Percentiles rank a stretch among this genome's conserved stretches.
Evolutionary conservation across 306 rosid species (phyloP).

Genomic region (Pachyrhizus erosus): DNA sequence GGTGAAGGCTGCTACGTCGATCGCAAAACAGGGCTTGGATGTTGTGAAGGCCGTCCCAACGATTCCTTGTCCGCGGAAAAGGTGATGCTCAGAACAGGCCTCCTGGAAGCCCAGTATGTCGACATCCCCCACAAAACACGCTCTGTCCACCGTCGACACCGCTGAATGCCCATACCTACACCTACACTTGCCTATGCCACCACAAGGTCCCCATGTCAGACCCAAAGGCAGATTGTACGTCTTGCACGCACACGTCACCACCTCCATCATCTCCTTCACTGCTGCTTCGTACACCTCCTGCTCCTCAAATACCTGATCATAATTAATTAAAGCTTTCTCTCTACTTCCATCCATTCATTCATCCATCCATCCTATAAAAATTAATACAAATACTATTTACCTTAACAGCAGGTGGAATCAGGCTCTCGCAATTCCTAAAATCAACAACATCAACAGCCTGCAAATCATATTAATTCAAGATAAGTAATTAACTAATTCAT

Average conservation of each 20-base stretch:
- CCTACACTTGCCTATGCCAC: slow-evolving; percentile 47
- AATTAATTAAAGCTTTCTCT: too few relatives aligned
- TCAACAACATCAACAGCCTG: slow-evolving; percentile 65
- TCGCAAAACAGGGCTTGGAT: slow-evolving; percentile 58
- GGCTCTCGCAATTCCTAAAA: slow-evolving; percentile 56
- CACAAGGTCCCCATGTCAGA: slow-evolving; percentile 68
- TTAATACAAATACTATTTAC: too few relatives aligned
- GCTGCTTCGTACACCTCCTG: slow-evolving; percentile 56
- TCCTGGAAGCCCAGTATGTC: slow-evolving; percentile 52
- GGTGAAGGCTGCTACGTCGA: slow-evolving; percentile 59
- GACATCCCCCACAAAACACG: slow-evolving; percentile 53
- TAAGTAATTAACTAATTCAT: too few relatives aligned
- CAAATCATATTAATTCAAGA: too few relatives aligned
- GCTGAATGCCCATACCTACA: slow-evolving; percentile 42
- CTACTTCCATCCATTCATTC: too few relatives aligned
- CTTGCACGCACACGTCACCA: slow-evolving; percentile 57
- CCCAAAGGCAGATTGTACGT: slow-evolving; percentile 62
- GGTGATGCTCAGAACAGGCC: slow-evolving; percentile 60
- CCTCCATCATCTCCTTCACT: slow-evolving; percentile 60
- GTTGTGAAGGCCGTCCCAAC: slow-evolving; percentile 66
- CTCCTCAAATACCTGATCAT: slow-evolving; percentile 63
- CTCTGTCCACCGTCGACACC: slow-evolving; percentile 60
- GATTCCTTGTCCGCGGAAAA: slow-evolving; percentile 64
- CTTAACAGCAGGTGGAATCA: slow-evolving; percentile 49
- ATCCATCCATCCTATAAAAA: too few relatives aligned